Evolutionary conservation across 192 early-diverging fungal species (phyloP), one percentile per base, ranked within the genome.

Genomic region (Umbelopsis ramanniana): DNA sequence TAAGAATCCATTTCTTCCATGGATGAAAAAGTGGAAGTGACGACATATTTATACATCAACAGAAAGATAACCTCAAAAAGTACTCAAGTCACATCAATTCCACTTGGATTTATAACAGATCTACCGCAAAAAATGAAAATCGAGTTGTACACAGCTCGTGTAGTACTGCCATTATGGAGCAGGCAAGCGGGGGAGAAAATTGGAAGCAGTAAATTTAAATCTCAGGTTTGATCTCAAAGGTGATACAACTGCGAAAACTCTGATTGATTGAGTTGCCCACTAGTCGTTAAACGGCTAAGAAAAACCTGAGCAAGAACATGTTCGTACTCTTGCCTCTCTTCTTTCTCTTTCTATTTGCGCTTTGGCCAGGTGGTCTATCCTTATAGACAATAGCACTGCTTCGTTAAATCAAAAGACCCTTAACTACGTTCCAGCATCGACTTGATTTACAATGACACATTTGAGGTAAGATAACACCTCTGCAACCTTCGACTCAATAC

Each of bases 371-470:
- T 63, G 33, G 57, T 63, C 33, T 26, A 63, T 55, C 35, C 48
- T 50, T 21, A 11, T 24, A 24, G 21, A 26, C 23, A 26, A 54
- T 26, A 54, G 53, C 4, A 14, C 53, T 54, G 1, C 23, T 26
- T 23, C 15, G 29, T 63, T 63, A 8, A 63, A 4, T n/a, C 26
- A 37, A 17, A 37, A 17, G 0, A 29, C 12, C 26, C 15, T 37
- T 29, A 3, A 37, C 11, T 63, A 11, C 57, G 19, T 17, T 3
- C 12, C 11, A 7, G 17, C 19, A 63, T 29, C 33, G 0, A 63
- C 17, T 63, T 37, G 33, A 37, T 63, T 14, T 11, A n/a, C 57
- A 22, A 73, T 73, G 72, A 73, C 72, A 45, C 72, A 73, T 67
- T 24, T 73, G 24, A 73, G 72, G 72, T 73, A 67, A n/a, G 53